Evolutionary conservation across 768 basidiomycete species (phyloP), one percentile per base, ranked within the genome.

Genomic region (Amanita inopinata): DNA sequence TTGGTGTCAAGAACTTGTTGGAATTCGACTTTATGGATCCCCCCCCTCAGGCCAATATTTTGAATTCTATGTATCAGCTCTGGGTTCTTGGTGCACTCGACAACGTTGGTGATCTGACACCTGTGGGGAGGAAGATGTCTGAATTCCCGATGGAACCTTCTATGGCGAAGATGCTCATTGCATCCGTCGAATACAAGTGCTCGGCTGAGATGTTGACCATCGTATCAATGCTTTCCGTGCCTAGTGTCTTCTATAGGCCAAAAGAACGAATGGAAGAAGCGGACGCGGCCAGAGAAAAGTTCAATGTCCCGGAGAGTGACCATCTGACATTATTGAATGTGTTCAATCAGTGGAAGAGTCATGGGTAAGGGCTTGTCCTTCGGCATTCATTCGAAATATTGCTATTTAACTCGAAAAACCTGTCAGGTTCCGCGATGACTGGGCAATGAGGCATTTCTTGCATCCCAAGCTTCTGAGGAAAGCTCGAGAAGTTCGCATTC

Each of bases 21-120:
- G 94, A 99, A 62, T 99, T 98, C 56, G 94, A 98, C 62, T 99
- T 99, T 58, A 98, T 99, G 96, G 96, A 99, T 59, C 96, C 96
- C n/a, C 96, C 96, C 15, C 96, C 96, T n/a, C 92, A 94, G 83
- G 88, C 89, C 40, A 97, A 97, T 57, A 99, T 98, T 52, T 69
- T 99, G 33, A 97, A 98, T 59, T 98, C 94, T 4, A 97, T 97
- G 92, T 99, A 97, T 60, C 96, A 98, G 59, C 79, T 99, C 25
- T 99, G 96, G 96, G 93, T 97, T 2, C 81, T 99, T 23, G 93
- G 93, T 25, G 96, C 96, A 5, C 72, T 99, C 18, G 90, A 98
- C 67, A 99, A 97, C 53, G 80, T 93, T 27, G 93, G 96, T n/a
- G 89, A 99, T 63, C 67, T 99, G 48, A 99, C 94, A 2, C 74